Base-by-base conservation (phyloP, 31 red algal genomes). In the Odonthalia washingtoniensis region DNA sequence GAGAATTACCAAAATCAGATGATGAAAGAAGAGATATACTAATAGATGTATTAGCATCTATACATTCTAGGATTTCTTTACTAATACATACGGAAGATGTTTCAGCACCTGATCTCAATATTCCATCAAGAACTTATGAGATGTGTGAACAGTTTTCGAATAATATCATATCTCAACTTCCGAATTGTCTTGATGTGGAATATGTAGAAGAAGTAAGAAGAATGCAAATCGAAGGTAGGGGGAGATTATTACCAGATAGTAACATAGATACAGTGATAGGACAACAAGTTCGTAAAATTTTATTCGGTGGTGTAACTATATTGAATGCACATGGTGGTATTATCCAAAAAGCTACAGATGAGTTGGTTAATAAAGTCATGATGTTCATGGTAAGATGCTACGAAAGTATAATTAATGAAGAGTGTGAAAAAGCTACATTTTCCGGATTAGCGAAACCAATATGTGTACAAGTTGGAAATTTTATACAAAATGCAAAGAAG, bases 251-350 rank as follows among this genome's bases (percentile, higher is more conserved):
- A 33, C 66, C 81, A 42, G 66, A 84, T 26, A 41, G 52, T 67
- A 31, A 49, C 4, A 73, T 63, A 63, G 81, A 84, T 61, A 30
- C 81, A 12, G 42, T 84, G 9, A 69, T 84, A 27, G 65, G 43
- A 41, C 2, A 36, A 2, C 4, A 35, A 46, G 37, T 84, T 2
- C 36, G 44, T n/a, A 37, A 42, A 1, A 4, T 84, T 1, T 26
- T 73, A 28, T 60, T 84, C 66, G 66, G 49, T 57, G 49, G 49
- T 14, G 12, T 21, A 57, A 57, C 49, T 14, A n/a, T n/a, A n/a
- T 14, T 21, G 49, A 9, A 21, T 57, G 49, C 49, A 9, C 49
- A 21, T 32, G 78, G 67, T n/a, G 33, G 34, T 4, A 52, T 84
- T 33, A 27, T 84, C 16, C 66, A 43, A 26, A 64, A 84, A 45